phyloP scores from a whole-genome alignment of 2,329 filamentous ascomycete genomes.

The Xylaria arbuscula region DNA sequence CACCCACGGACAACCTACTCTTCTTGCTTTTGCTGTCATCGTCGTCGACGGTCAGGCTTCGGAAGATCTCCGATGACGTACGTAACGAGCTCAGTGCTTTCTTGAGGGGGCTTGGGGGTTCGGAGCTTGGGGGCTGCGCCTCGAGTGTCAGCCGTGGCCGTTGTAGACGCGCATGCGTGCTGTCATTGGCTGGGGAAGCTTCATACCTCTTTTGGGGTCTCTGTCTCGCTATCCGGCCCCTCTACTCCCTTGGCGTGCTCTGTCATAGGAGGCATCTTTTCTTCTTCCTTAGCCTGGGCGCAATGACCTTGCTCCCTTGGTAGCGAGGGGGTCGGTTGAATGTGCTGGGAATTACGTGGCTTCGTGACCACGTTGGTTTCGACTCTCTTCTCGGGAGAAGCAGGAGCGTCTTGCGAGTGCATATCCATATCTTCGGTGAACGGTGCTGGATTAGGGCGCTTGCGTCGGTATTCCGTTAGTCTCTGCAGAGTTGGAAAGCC shows the following conservation, averaged over 20 bases:
- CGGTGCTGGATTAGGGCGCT: conserved; percentile 2
- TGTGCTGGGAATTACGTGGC: not conserved
- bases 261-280: not conserved
- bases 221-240: not conserved
- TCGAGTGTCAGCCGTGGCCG: conserved; percentile 7
- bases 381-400: not conserved
- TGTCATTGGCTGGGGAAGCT: conserved; percentile 3
- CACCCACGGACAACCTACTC: conserved; percentile 2
- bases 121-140: conserved; percentile 18
- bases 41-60: not conserved
- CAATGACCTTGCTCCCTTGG: not conserved
- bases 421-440: conserved; percentile 15
- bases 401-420: conserved; percentile 10
- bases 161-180: not conserved
- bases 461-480: not conserved
- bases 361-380: not conserved
- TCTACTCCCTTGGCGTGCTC: conserved; percentile 7
- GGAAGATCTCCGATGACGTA: conserved; percentile 22
- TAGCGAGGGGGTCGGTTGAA: not conserved
- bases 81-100: conserved; percentile 15
- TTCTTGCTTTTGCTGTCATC: conserved; percentile 17
- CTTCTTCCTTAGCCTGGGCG: not conserved
- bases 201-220: conserved; percentile 27
- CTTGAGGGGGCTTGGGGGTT: conserved; percentile 13
- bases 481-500: not conserved